Evolutionary conservation across 345 rosid species (phyloP).

Genomic region (Microthlaspi erraticum): DNA sequence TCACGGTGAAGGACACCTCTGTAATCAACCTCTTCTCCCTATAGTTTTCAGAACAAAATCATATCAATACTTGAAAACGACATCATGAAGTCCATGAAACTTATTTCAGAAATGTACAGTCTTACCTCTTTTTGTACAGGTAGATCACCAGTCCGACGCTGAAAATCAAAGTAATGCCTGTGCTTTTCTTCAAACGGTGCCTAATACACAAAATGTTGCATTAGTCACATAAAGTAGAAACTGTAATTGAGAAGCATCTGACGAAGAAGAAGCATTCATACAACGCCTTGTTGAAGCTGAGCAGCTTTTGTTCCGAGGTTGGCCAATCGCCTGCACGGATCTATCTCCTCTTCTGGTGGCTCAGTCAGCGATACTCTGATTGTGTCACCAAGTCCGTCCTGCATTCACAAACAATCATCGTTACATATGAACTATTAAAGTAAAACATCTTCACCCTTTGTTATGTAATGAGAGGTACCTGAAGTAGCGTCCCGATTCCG

Average conservation of each 20-base stretch:
- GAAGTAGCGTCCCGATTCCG: conserved; percentile 96
- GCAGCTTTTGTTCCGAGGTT: conserved; percentile 90
- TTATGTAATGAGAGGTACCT: conserved; percentile 52
- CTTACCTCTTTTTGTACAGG: conserved; percentile 92
- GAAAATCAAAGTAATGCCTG: conserved; percentile 89
- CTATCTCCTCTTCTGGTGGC: conserved; percentile 96
- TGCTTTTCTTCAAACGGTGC: conserved; percentile 97
- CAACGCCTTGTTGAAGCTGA: conserved; percentile 90
- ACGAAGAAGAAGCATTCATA: conserved; percentile 53
- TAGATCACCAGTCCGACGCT: conserved; percentile 83
- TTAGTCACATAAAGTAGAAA: conserved; percentile 5
- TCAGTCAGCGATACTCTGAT: conserved; percentile 96
- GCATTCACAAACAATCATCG: conserved; percentile 21
- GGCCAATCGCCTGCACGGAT: conserved; percentile 91
- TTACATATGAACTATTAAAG: neutral
- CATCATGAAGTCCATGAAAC: neutral
- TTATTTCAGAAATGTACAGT: neutral
- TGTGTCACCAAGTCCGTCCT: conserved; percentile 99
- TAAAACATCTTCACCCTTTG: neutral
- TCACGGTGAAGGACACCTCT: conserved; percentile 96
- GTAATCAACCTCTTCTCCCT: conserved; percentile 97
- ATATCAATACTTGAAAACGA: conserved; percentile 10
- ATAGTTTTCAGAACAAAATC: conserved; percentile 31
- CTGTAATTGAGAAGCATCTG: conserved; percentile 11
- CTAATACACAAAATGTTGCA: conserved; percentile 46